A percentile compares a stretch with the other conserved stretches of the same genome.
Conservation (phyloP, 2,329 filamentous ascomycete species). For the Coleophoma cylindrospora region DNA sequence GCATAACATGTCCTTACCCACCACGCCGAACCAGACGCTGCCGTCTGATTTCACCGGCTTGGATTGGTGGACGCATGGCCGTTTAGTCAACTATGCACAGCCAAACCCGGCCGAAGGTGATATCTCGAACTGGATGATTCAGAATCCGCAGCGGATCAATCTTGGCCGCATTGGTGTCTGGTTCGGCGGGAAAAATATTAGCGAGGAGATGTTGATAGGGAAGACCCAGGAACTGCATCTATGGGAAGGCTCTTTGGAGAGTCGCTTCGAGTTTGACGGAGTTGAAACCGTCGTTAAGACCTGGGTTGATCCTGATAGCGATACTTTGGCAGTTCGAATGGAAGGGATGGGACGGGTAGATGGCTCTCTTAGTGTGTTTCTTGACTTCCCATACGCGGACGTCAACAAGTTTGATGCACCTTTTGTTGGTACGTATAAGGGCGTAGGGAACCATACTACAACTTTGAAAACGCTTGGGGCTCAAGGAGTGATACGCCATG, state of each 20-base stretch:
- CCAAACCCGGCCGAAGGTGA: conserved; percentile 33
- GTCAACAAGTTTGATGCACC: conserved; percentile 38
- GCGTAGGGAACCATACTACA: conserved; percentile 31
- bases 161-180: conserved; percentile 36
- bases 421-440: conserved; percentile 32
- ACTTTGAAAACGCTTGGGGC: conserved; percentile 8
- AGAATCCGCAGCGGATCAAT: conserved; percentile 40
- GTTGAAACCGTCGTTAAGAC: conserved; percentile 29
- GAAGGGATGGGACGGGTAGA: conserved; percentile 29
- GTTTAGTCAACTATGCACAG: conserved; percentile 36
- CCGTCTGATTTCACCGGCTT: conserved; percentile 33
- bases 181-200: conserved; percentile 27
- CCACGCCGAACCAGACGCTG: conserved; percentile 23
- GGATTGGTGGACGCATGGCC: conserved; percentile 35
- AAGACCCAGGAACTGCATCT: conserved; percentile 31
- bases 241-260: conserved; percentile 34
- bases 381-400: conserved; percentile 37
- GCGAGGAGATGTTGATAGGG: conserved; percentile 22
- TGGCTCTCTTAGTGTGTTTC: conserved; percentile 30
- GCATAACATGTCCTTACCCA: conserved; percentile 39
- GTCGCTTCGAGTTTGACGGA: conserved; percentile 28
- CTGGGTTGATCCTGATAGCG: conserved; percentile 32
- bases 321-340: conserved; percentile 31
- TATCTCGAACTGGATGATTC: conserved; percentile 44
- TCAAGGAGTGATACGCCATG: conserved; percentile 30